Evolutionary conservation across 257 asterid genomes (phyloP).

Genomic region (Pogostemon cablin): DNA sequence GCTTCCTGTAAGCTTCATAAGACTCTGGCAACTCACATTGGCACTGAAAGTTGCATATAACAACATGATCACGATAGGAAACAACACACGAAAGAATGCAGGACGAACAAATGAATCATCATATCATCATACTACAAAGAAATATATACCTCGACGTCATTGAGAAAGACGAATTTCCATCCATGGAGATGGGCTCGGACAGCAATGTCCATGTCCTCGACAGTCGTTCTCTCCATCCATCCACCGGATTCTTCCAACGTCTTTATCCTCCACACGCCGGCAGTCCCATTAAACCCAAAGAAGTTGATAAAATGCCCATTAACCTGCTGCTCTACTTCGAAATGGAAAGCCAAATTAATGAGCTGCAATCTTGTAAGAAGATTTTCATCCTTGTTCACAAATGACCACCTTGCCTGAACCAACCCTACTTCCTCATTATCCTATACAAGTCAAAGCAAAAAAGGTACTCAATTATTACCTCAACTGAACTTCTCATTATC

Average conservation of each 20-base stretch:
- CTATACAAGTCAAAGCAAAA: constrained; percentile 42
- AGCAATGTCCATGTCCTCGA: constrained; percentile 98
- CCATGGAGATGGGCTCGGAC: constrained; percentile 97
- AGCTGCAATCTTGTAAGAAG: constrained; percentile 83
- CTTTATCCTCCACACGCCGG: constrained; percentile 97
- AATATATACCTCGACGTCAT: constrained; percentile 79
- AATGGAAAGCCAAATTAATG: constrained; percentile 90
- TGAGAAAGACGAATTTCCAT: constrained; percentile 90
- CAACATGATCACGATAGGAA: background rate
- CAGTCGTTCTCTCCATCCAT: constrained; percentile 96
- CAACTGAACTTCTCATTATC: background rate
- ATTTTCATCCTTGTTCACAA: constrained; percentile 93
- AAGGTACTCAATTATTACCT: constrained; percentile 10
- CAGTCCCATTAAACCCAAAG: constrained; percentile 98
- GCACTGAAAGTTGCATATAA: constrained; percentile 52
- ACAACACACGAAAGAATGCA: too few species aligned
- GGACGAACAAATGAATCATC: too few species aligned
- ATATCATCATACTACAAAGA: background rate
- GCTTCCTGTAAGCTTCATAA: constrained; percentile 91
- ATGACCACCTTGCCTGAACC: constrained; percentile 98
- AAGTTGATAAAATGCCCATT: constrained; percentile 81
- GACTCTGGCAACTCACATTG: constrained; percentile 96
- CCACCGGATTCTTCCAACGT: constrained; percentile 96
- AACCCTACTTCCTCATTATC: constrained; percentile 88
- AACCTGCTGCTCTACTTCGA: constrained; percentile 97